Percentiles rank a stretch among this genome's conserved stretches.
These are phyloP conservation scores for Pichia thaimueangensis DNA, from an alignment of 805 yeast genomes.

Conservation along the genomic window DNA sequence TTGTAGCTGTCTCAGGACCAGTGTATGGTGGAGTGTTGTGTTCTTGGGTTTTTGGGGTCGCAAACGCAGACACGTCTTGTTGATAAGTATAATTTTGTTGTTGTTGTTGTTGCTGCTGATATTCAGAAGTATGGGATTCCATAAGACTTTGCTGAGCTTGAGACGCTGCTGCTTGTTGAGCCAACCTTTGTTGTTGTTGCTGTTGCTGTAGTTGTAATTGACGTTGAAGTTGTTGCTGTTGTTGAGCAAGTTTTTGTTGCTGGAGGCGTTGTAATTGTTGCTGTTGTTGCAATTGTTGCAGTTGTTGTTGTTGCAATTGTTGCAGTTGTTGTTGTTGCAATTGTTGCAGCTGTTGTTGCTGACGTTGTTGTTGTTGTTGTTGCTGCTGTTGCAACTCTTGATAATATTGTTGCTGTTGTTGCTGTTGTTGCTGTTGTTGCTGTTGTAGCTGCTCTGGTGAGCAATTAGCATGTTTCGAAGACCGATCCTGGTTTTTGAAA, in stretches of 20 bases:
- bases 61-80: too few relatives aligned
- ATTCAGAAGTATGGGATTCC: too few relatives aligned
- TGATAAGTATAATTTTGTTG: conserved; percentile 1
- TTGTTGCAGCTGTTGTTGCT: conserved; percentile 5
- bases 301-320: conserved; percentile 8
- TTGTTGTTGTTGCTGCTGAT: conserved; percentile 5
- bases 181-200: conserved; percentile 1
- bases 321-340: conserved; percentile 9
- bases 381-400: conserved; percentile 3
- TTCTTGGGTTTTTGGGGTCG: neutral
- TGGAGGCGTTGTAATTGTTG: conserved; percentile 9
- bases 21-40: neutral
- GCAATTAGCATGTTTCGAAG: neutral
- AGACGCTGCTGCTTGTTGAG: conserved; percentile 2
- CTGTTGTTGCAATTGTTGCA: conserved; percentile 8
- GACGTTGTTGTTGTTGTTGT: conserved; percentile 7
- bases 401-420: neutral
- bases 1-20: neutral
- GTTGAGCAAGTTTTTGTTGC: neutral
- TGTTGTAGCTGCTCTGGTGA: neutral
- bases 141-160: too few relatives aligned
- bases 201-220: conserved; percentile 6
- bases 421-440: conserved; percentile 2
- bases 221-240: conserved; percentile 1
- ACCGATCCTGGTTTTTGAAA: conserved; percentile 5